Conservation (phyloP, 108 stramenopile genomes). For the Asterionellopsis glacialis region DNA sequence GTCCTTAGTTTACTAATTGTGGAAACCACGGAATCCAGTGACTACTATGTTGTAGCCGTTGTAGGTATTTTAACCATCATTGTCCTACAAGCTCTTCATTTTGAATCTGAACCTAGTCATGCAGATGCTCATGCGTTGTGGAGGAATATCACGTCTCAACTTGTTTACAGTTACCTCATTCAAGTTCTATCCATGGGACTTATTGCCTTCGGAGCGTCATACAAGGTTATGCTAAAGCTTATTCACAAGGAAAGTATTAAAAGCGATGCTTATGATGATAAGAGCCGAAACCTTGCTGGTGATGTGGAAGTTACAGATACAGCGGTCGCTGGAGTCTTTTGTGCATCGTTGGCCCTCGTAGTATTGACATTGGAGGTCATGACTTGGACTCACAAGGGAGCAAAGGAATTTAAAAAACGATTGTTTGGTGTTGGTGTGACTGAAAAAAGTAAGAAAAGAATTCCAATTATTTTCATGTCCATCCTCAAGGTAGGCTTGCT, state of each 20-base stretch:
- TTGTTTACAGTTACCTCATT: constrained; percentile 2
- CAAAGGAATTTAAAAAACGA: neutral
- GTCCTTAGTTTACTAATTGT: constrained; percentile 61
- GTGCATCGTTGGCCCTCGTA: constrained; percentile 1
- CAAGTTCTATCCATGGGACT: constrained; percentile 9
- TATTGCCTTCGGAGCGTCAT: constrained; percentile 14
- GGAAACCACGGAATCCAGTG: neutral
- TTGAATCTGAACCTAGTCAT: constrained; percentile 17
- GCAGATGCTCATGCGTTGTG: constrained; percentile 21
- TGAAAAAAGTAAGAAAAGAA: neutral
- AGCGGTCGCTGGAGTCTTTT: constrained; percentile 14
- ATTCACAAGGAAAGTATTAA: neutral
- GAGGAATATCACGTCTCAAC: constrained; percentile 3
- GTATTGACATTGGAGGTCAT: constrained; percentile 18
- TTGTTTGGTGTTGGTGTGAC: neutral
- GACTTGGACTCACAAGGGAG: constrained; percentile 10
- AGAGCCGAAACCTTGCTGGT: neutral
- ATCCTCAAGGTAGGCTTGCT: neutral
- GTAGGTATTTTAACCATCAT: constrained; percentile 15
- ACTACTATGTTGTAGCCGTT: constrained; percentile 22
- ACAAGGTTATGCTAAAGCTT: constrained; percentile 7
- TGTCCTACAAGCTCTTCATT: constrained; percentile 19
- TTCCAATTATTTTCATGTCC: neutral
- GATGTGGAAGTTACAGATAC: neutral
- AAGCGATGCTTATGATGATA: neutral